Conservation (phyloP, 805 yeast species). For the Teunomyces kruisii region DNA sequence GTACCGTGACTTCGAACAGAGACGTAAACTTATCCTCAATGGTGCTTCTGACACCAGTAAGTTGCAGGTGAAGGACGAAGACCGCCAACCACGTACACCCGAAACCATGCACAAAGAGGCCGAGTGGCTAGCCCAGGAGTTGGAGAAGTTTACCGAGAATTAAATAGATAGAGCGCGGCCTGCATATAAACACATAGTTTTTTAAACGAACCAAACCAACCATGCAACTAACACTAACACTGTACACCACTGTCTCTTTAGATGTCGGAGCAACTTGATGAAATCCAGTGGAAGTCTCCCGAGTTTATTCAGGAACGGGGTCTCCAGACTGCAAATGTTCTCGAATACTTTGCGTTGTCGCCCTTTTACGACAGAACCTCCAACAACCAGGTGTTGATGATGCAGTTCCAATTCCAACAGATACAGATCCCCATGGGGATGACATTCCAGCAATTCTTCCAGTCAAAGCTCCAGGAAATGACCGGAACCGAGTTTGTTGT, state of each 20-base stretch:
- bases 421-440: constrained; percentile 30
- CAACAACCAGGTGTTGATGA: constrained; percentile 89
- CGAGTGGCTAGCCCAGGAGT: neutral
- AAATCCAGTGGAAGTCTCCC: constrained; percentile 95
- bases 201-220: no score
- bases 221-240: no score
- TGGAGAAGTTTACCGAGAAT: neutral
- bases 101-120: constrained; percentile 79
- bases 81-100: constrained; percentile 55
- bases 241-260: no score
- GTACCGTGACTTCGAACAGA: constrained; percentile 21
- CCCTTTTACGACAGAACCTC: constrained; percentile 95
- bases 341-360: constrained; percentile 89
- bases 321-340: constrained; percentile 80
- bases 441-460: constrained; percentile 38
- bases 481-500: constrained; percentile 84
- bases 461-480: constrained; percentile 69
- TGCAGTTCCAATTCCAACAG: constrained; percentile 87
- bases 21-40: neutral
- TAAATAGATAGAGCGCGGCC: no score
- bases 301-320: constrained; percentile 95
- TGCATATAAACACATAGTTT: no score
- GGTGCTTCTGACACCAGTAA: constrained; percentile 4
- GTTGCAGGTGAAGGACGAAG: constrained; percentile 42
- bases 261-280: constrained; percentile 59